Conservation (phyloP, 1,139 yeast genomes). For the Yarrowia galli region DNA sequence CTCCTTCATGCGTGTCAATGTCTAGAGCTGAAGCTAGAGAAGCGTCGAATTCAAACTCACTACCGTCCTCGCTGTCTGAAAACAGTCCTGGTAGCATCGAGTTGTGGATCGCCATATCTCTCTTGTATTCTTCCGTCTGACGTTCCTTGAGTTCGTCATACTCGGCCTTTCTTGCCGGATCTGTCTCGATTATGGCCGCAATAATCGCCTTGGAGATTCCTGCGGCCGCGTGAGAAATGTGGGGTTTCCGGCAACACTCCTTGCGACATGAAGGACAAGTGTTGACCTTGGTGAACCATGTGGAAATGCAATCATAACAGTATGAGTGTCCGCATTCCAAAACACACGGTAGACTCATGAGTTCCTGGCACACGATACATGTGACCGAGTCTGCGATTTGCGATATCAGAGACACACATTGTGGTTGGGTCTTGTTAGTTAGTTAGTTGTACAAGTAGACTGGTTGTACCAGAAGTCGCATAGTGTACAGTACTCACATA, state of each 20-base stretch:
- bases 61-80: slow-evolving; percentile 9
- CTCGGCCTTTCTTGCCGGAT: slow-evolving; percentile 1
- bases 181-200: slow-evolving; percentile 4
- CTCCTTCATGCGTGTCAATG: not conserved
- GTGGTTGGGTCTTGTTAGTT: slow-evolving; percentile 10
- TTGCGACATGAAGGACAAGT: slow-evolving; percentile 31
- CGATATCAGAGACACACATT: not conserved
- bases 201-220: not conserved
- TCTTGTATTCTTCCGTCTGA: slow-evolving; percentile 17
- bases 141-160: slow-evolving; percentile 6
- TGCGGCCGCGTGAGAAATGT: slow-evolving; percentile 13
- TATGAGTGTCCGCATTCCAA: slow-evolving; percentile 28
- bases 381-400: slow-evolving; percentile 22
- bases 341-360: slow-evolving; percentile 27
- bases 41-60: slow-evolving; percentile 50
- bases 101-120: slow-evolving; percentile 22
- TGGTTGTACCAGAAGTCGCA: too few species aligned
- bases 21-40: slow-evolving; percentile 13
- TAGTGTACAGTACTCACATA: too few species aligned
- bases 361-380: slow-evolving; percentile 33
- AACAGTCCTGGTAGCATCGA: slow-evolving; percentile 26
- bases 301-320: slow-evolving; percentile 34
- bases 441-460: not conserved
- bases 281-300: slow-evolving; percentile 27
- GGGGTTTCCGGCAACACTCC: slow-evolving; percentile 4